Evolutionary conservation across 495 filamentous ascomycete species (phyloP).

Genomic region (Penicillium soppii): DNA sequence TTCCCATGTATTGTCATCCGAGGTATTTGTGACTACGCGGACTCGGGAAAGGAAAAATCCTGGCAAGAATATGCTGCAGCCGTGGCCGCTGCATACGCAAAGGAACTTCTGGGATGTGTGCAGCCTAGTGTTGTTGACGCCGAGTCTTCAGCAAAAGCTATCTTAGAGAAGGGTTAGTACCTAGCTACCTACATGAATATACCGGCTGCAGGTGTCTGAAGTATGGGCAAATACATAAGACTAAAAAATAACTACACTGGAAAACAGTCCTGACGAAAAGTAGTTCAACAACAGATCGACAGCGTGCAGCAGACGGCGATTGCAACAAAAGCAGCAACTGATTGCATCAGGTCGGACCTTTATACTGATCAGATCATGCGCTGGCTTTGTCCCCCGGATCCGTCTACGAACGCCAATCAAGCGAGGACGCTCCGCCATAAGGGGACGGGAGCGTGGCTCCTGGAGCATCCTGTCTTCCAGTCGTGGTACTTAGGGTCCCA

Average conservation of each 20-base stretch:
- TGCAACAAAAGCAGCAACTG: slow-evolving; percentile 11
- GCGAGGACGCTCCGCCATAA: slow-evolving; percentile 18
- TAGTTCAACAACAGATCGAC: slow-evolving; percentile 16
- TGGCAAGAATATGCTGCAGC: slow-evolving; percentile 36
- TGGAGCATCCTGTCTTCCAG: slow-evolving; percentile 12
- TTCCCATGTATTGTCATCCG: slow-evolving; percentile 36
- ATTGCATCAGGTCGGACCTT: slow-evolving; percentile 16
- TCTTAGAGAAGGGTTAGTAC: slow-evolving; percentile 8
- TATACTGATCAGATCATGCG: slow-evolving; percentile 12
- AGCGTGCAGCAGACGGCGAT: slow-evolving; percentile 12
- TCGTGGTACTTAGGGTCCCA: slow-evolving; percentile 16
- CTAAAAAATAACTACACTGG: not conserved
- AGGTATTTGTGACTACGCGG: slow-evolving; percentile 39
- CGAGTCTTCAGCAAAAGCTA: slow-evolving; percentile 3
- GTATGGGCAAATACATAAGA: not conserved
- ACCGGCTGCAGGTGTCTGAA: not conserved
- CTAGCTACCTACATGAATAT: slow-evolving; percentile 7
- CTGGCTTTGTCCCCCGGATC: slow-evolving; percentile 22
- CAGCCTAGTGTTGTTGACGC: slow-evolving; percentile 4
- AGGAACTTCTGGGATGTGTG: slow-evolving; percentile 18
- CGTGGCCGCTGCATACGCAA: slow-evolving; percentile 29
- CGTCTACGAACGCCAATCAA: slow-evolving; percentile 18
- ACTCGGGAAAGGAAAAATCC: slow-evolving; percentile 35
- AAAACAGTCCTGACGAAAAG: slow-evolving; percentile 2
- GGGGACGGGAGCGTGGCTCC: slow-evolving; percentile 19